These are phyloP conservation scores for Stevia rebaudiana DNA, from an alignment of 140 eudicot species.

Conservation along the genomic window DNA sequence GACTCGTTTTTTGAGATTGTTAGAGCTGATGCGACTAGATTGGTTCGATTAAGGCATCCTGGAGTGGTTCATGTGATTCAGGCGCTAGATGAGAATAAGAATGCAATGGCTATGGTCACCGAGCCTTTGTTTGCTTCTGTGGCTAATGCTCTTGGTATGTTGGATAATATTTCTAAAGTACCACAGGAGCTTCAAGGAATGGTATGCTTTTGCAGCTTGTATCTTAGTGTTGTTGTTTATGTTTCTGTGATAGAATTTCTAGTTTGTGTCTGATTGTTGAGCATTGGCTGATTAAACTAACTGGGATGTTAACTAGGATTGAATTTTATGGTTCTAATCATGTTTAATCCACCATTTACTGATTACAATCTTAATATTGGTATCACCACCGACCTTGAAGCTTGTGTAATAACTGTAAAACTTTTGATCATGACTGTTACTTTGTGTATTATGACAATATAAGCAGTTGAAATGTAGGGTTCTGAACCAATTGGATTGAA, in stretches of 20 bases:
- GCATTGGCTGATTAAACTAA: neutral
- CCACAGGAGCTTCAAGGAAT: slow-evolving; percentile 92
- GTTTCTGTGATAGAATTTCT: neutral
- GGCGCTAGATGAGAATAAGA: slow-evolving; percentile 86
- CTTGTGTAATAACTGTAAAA: no score
- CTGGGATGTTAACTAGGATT: neutral
- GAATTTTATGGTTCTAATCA: neutral
- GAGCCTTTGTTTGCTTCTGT: slow-evolving; percentile 89
- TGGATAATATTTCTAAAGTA: slow-evolving; percentile 60
- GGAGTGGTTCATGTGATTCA: slow-evolving; percentile 95
- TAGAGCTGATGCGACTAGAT: slow-evolving; percentile 74
- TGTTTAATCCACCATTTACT: neutral
- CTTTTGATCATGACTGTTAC: no score
- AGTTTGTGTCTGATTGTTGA: slow-evolving; percentile 7
- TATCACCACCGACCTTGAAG: no score
- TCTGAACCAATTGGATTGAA: neutral
- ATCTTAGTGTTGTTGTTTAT: neutral
- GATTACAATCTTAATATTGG: neutral
- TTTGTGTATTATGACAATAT: no score
- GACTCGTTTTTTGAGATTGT: slow-evolving; percentile 69
- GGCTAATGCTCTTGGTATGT: slow-evolving; percentile 75
- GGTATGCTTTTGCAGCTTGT: slow-evolving; percentile 36
- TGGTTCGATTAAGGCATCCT: slow-evolving; percentile 92
- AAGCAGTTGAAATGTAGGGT: neutral
- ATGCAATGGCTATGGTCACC: slow-evolving; percentile 95